These are phyloP conservation scores for Anacardium occidentale DNA, from an alignment of 345 rosid species.

Conservation along the genomic window DNA sequence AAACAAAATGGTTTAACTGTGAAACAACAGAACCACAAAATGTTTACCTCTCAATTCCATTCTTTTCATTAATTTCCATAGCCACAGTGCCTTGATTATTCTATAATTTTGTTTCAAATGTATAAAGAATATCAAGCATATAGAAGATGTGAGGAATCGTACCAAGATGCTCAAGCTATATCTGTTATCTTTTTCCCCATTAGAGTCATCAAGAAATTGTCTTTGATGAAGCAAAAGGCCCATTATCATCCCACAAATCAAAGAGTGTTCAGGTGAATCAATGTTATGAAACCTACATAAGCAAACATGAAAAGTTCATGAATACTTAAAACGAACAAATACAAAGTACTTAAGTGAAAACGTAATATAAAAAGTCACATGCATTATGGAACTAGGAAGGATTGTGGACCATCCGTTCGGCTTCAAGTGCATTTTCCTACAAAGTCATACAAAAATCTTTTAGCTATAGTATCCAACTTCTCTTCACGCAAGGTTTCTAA, in stretches of 20 bases:
- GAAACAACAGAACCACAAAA: neutral
- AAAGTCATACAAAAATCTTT: constrained; percentile 38
- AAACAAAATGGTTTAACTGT: neutral
- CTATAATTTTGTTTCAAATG: neutral
- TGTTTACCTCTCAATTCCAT: neutral
- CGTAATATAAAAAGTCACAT: no score
- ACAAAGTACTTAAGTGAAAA: no score
- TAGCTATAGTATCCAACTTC: constrained; percentile 37
- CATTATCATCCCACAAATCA: no score
- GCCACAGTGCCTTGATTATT: neutral
- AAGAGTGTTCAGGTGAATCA: no score
- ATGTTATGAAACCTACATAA: no score
- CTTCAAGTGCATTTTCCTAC: constrained; percentile 36
- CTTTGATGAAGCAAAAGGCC: no score
- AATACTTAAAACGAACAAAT: no score
- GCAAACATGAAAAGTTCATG: no score
- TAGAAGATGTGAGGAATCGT: neutral
- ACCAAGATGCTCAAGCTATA: neutral
- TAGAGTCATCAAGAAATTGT: no score
- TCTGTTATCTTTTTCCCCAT: neutral
- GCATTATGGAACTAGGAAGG: no score
- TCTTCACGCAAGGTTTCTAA: constrained; percentile 37
- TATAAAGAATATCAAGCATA: neutral
- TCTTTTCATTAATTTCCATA: neutral
- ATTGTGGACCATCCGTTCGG: constrained; percentile 54